Percentiles rank a stretch among this genome's conserved stretches.
phyloP scores from a whole-genome alignment of 345 rosid genomes.

The Hibiscus tridactylites region DNA sequence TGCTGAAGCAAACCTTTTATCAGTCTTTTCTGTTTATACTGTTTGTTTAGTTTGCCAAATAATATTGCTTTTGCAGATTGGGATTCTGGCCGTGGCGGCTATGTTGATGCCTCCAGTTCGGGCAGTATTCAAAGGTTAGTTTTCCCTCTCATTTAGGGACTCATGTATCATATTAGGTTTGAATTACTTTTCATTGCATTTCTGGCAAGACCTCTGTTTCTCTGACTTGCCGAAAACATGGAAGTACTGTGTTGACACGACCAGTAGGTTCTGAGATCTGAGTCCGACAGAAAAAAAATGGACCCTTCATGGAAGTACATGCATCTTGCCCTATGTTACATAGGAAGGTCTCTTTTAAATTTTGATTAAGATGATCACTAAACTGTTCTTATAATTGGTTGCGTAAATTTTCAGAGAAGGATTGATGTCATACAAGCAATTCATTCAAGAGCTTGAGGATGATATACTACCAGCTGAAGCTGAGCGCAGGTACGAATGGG shows the following conservation, averaged over 20 bases:
- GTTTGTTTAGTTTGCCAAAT: not conserved
- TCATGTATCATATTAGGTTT: conserved; percentile 4
- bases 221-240: no score
- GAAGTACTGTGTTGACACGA: no score
- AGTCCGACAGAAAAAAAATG: no score
- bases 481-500: conserved; percentile 68
- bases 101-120: conserved; percentile 40
- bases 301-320: no score
- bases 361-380: not conserved
- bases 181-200: conserved; percentile 1
- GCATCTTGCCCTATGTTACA: not conserved
- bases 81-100: conserved; percentile 74
- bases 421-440: conserved; percentile 98
- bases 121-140: conserved; percentile 54
- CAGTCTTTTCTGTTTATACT: not conserved
- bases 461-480: conserved; percentile 96
- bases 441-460: conserved; percentile 99
- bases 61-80: conserved; percentile 41
- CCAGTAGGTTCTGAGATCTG: no score
- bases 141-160: conserved; percentile 15
- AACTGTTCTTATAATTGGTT: conserved; percentile 6
- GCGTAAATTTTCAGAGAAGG: conserved; percentile 68
- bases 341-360: not conserved
- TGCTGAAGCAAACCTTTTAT: not conserved
- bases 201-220: not conserved